Conservation (phyloP, 2,329 filamentous ascomycete genomes). For the Coniochaeta prunicola region DNA sequence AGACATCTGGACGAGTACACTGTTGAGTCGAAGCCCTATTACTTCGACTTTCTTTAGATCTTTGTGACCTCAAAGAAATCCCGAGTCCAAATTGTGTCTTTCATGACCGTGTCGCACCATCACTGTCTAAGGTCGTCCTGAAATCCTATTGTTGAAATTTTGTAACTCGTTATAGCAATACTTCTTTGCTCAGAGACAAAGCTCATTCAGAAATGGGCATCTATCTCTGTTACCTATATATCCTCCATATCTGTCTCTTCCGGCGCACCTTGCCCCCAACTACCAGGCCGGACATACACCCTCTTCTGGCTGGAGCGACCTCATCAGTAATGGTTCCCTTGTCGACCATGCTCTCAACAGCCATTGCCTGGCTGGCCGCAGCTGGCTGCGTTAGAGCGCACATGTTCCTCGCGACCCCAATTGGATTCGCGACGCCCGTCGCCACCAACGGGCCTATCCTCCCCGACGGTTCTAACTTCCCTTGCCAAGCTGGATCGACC, state of each 20-base stretch:
- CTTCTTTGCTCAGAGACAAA: neutral
- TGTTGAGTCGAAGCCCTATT: neutral
- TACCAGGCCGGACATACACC: too few species aligned
- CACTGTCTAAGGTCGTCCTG: neutral
- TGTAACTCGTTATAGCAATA: neutral
- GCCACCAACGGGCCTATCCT: constrained; percentile 61
- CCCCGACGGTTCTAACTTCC: constrained; percentile 59
- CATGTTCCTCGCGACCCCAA: neutral
- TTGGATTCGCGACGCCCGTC: constrained; percentile 36
- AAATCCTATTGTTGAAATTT: neutral
- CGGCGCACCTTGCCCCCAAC: neutral
- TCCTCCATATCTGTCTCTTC: too few species aligned
- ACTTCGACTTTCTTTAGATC: too few species aligned
- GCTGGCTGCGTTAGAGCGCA: neutral
- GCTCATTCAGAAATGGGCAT: too few species aligned
- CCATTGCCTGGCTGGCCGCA: neutral
- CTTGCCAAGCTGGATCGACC: constrained; percentile 61
- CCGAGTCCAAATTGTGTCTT: neutral
- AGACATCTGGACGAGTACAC: neutral
- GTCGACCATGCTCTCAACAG: neutral
- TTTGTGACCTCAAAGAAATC: neutral
- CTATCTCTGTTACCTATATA: too few species aligned
- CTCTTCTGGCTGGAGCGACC: neutral
- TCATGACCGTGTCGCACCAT: neutral
- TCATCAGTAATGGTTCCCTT: neutral